Base-by-base conservation (phyloP, 768 basidiomycete species). In the Lactifluus hygrophoroides region DNA sequence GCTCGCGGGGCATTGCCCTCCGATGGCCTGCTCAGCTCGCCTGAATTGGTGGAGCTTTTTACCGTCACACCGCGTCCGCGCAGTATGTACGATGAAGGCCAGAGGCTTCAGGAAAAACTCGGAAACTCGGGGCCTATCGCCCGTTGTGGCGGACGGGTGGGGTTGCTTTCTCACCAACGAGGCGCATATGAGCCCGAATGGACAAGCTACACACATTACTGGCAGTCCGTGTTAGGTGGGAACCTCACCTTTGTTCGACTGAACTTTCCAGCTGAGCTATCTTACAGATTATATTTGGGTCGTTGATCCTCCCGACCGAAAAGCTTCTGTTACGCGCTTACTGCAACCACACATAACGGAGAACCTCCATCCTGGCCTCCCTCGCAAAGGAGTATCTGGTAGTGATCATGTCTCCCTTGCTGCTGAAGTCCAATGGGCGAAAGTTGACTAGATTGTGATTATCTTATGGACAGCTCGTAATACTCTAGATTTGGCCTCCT, bases 161-260 rank as follows among this genome's bases (percentile, higher is more conserved):
- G 66, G 3, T 57, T 81, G 4, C 64, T 71, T n/a, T 32, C 67
- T 14, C 72, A 67, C 10, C 73, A 77, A 56, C 72, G 71, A 19
- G 91, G 91, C 3, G 74, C 71, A 11, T 71, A 79, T 67, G 91
- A 94, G 67, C 92, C 93, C 3, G 79, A 82, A 69, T 97, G 85
- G 75, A 94, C 94, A 37, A 90, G 86, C 67, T 95, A 86, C 66
- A 92, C 94, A 0, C 82, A 90, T 69, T 85, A 85, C 66, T 94
- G 91, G 90, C 81, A 88, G 66, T 73, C 86, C 9, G 86, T 87
- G 3, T 68, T 94, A 67, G 92, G 92, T 88, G 64, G 60, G 74
- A 67, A 1, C 16, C 54, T 35, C 35, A 11, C 50, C 13, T 54
- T n/a, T 46, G 6, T 37, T 25, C 35, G 16, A 10, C 23, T 55